Evolutionary conservation across 805 yeast genomes (phyloP), one percentile per base, ranked within the genome.

Genomic region (Wickerhamiella azyma): DNA sequence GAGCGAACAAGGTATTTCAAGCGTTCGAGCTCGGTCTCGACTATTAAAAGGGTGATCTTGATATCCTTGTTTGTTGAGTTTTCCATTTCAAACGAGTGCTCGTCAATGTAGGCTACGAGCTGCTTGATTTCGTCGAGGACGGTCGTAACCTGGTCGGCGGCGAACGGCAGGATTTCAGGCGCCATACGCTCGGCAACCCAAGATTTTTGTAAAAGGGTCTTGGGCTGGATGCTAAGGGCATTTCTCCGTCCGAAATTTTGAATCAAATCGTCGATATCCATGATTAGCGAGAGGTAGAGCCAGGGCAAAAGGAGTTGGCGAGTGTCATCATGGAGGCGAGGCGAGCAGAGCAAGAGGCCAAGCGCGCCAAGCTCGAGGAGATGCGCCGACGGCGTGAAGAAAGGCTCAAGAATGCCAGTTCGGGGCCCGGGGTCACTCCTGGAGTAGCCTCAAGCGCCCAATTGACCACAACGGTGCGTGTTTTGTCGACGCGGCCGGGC

Each of bases 11-110:
- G 62, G 59, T 80, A 92, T 55, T 80, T 85, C 26, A 85, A 74
- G 47, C 98, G 67, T 55, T 92, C 97, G 19, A 92, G 71, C 54
- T 92, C 97, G 11, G 94, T 81, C 58, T 92, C 98, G 54, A 89
- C 79, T 19, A 94, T 75, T 66, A 92, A 75, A 21, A 29, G 40
- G 6, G n/a, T n/a, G 13, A 45, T 18, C 16, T 45, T 45, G 26
- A 40, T 33, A 14, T 40, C 37, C 11, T 21, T 11, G 36, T 35
- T 52, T 6, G 45, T 48, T 1, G 53, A 52, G n/a, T 53, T 75
- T 44, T 81, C 83, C 33, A 81, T 66, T 46, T 82, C 88, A 57
- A 85, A 78, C 8, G 94, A 80, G 53, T 85, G 83, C 43, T 76
- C 69, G 55, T 82, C 89, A 33, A 89, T 77, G 46, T 73, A 71